Evolutionary conservation across 805 yeast genomes (phyloP).

Genomic region (Spathaspora girioi): DNA sequence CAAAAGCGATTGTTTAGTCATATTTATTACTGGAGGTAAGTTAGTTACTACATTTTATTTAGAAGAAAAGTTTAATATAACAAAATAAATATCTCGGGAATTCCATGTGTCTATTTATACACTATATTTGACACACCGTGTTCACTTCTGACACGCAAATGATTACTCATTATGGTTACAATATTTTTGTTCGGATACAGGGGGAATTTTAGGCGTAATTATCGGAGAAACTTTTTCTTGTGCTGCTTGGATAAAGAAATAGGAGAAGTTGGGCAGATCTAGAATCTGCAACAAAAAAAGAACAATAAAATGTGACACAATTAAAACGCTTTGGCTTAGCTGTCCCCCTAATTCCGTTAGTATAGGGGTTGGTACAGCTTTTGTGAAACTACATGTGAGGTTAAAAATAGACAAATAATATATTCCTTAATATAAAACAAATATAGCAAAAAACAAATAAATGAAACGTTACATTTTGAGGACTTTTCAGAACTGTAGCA

Average conservation of each 20-base stretch:
- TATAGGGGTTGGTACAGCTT: no score
- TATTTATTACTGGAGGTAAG: background rate
- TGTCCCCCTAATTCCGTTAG: no score
- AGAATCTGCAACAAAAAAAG: no score
- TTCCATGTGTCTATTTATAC: background rate
- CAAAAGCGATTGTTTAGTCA: conserved; percentile 20
- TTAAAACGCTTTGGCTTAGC: no score
- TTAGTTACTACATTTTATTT: background rate
- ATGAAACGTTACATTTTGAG: background rate
- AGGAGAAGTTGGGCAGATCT: no score
- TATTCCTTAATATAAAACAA: background rate
- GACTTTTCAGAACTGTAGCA: background rate
- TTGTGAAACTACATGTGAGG: no score
- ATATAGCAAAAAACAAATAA: background rate
- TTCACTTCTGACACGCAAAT: no score
- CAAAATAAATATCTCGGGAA: background rate
- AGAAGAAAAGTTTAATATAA: background rate
- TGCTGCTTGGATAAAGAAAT: no score
- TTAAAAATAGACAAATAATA: background rate
- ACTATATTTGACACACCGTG: background rate
- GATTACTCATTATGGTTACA: background rate
- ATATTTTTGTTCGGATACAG: background rate
- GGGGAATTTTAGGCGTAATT: background rate
- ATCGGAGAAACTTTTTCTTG: no score
- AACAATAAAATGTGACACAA: no score